These are phyloP conservation scores for Sindora glabra DNA, from an alignment of 306 rosid genomes.

Conservation along the genomic window DNA sequence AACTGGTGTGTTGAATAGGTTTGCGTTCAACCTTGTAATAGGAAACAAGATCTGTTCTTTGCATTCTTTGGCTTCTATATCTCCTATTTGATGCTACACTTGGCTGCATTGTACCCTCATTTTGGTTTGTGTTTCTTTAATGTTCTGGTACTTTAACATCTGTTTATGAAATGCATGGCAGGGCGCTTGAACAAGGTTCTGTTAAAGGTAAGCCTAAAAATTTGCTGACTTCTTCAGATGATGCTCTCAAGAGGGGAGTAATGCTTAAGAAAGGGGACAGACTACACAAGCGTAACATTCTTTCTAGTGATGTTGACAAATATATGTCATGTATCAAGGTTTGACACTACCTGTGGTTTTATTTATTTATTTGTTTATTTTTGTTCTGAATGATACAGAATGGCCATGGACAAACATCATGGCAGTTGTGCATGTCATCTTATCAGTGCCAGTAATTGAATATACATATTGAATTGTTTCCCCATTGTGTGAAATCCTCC, in stretches of 20 bases:
- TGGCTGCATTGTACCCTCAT: neutral
- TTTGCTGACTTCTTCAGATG: conserved; percentile 35
- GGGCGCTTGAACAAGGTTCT: conserved; percentile 42
- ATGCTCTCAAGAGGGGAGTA: conserved; percentile 30
- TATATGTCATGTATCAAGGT: conserved; percentile 98
- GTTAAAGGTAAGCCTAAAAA: conserved; percentile 40
- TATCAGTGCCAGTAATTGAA: conserved; percentile 11
- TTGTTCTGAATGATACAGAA: neutral
- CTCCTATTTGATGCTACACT: neutral
- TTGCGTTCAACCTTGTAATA: no score
- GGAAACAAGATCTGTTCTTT: no score
- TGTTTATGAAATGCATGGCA: conserved; percentile 28
- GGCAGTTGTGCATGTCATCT: conserved; percentile 4
- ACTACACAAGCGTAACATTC: conserved; percentile 32
- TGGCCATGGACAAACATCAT: neutral
- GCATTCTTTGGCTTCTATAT: no score
- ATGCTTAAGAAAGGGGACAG: conserved; percentile 51
- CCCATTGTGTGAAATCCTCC: neutral
- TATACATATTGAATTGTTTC: neutral
- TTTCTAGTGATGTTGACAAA: conserved; percentile 55
- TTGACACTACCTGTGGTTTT: conserved; percentile 25
- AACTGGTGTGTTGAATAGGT: no score
- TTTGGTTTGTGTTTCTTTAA: neutral
- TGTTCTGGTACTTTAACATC: neutral
- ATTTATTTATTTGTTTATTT: no score